Base-by-base conservation (phyloP, 2,329 filamentous ascomycete genomes). In the Aureobasidium sp. region DNA sequence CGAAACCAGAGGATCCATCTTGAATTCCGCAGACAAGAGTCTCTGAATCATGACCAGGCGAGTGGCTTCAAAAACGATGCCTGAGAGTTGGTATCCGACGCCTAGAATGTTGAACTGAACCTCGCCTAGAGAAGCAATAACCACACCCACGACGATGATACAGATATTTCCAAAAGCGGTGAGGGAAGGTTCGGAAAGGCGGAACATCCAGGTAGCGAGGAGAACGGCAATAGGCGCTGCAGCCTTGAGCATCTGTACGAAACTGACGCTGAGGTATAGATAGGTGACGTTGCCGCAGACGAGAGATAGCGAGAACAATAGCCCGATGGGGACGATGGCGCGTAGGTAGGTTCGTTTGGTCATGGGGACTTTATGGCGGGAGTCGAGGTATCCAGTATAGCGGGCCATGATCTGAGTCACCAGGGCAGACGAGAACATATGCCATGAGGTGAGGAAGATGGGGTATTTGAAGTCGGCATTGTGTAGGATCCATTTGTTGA, bases 401-500 rank as follows among this genome's bases (percentile, higher is more conserved):
- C 64, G 64, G n/a, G 68, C 67, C 48, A 69, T 59, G 41, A 67
- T 55, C 44, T 69, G 68, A 14, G 68, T 69, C 41, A 69, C 64
- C n/a, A 67, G 11, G 12, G 68, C 66, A 9, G 68, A 67, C 25
- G 68, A 68, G 25, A 64, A 53, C 42, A 69, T 64, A 62, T 69
- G 68, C 67, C 68, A 69, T 65, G 67, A 66, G 56, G 66, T 67
- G 12, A 67, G 64, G 41, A 67, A 62, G n/a, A 67, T 65, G 41
- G 66, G 60, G 3, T 51, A 52, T 22, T 17, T 84, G 79, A 92
- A 92, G 66, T 87, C 80, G 64, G 86, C 80, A 44, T 85, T 88
- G 69, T 90, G 86, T 64, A 94, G 82, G 70, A 94, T 88, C 84
- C 88, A 91, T 82, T 95, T 95, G 84, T 94, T 94, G 84, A 93